Conservation (phyloP, 257 asterid species). For the Craterostigma plantagineum region DNA sequence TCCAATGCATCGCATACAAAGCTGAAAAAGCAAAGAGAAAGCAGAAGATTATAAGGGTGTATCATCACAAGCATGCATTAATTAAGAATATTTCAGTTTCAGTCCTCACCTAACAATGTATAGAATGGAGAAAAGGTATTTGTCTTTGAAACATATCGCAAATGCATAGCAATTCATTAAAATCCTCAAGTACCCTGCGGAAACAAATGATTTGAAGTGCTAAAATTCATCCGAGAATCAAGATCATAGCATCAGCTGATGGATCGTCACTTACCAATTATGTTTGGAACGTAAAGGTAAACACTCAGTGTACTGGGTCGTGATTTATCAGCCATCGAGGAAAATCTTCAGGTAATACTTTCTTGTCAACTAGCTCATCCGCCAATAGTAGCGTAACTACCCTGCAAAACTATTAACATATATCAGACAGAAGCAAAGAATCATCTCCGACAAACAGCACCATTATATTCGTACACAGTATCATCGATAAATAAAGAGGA, state of each 20-base stretch:
- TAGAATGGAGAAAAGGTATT: constrained; percentile 60
- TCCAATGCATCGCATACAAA: constrained; percentile 96
- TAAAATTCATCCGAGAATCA: background rate
- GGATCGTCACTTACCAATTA: constrained; percentile 35
- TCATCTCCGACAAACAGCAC: no score
- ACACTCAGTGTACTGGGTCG: constrained; percentile 44
- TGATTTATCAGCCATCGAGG: constrained; percentile 37
- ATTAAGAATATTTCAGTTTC: background rate
- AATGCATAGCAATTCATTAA: constrained; percentile 75
- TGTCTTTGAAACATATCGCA: constrained; percentile 75
- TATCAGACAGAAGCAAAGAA: no score
- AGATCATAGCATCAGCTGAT: background rate
- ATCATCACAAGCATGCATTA: constrained; percentile 6
- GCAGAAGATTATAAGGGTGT: constrained; percentile 8
- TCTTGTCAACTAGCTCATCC: no score
- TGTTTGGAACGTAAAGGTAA: constrained; percentile 81
- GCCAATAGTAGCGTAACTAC: no score
- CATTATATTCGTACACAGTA: no score
- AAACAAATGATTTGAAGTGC: constrained; percentile 5
- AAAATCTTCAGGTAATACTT: background rate
- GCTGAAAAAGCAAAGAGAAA: no score
- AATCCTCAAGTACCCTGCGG: constrained; percentile 62
- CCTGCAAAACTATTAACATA: no score
- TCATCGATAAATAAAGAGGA: no score
- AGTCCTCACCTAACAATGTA: constrained; percentile 56